Percentiles rank a stretch among this genome's conserved stretches.
phyloP scores from a whole-genome alignment of 441 rosid species.

The Breynia disticha region DNA sequence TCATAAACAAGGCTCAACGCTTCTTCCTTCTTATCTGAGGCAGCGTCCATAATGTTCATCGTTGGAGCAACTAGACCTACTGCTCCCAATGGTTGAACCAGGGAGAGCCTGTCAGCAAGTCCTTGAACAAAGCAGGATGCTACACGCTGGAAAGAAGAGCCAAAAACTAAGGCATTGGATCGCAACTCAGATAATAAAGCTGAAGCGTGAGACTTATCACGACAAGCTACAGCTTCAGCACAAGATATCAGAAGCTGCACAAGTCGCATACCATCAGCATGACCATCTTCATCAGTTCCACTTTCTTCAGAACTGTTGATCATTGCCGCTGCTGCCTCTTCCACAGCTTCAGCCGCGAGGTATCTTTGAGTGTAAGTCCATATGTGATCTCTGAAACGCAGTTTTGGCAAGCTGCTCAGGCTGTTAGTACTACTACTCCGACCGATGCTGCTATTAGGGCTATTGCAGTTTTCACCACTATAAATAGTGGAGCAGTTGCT shows the following conservation, averaged over 20 bases:
- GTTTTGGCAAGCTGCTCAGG: constrained; percentile 21
- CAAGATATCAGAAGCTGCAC: constrained; percentile 51
- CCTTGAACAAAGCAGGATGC: constrained; percentile 68
- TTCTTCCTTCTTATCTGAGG: constrained; percentile 42
- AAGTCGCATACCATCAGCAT: constrained; percentile 37
- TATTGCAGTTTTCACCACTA: neutral
- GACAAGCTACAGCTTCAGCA: constrained; percentile 64
- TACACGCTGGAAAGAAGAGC: constrained; percentile 53
- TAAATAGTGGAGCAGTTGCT: constrained; percentile 8
- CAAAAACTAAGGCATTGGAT: constrained; percentile 42
- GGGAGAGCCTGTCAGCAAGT: constrained; percentile 35
- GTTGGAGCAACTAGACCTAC: constrained; percentile 16
- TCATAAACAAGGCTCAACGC: constrained; percentile 46
- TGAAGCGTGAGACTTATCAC: constrained; percentile 43
- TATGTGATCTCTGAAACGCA: constrained; percentile 39
- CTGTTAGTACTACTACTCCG: constrained; percentile 24
- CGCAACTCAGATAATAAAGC: constrained; percentile 41
- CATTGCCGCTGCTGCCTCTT: constrained; percentile 33
- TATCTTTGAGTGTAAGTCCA: constrained; percentile 30
- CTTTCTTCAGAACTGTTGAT: constrained; percentile 8
- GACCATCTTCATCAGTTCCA: constrained; percentile 24
- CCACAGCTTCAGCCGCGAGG: constrained; percentile 36
- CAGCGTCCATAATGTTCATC: constrained; percentile 30
- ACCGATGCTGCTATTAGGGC: constrained; percentile 12
- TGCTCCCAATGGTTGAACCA: constrained; percentile 42